Percentiles rank a stretch among this genome's conserved stretches.
Evolutionary conservation across 768 basidiomycete genomes (phyloP).

Genomic region (Botryobasidium botryosum): DNA sequence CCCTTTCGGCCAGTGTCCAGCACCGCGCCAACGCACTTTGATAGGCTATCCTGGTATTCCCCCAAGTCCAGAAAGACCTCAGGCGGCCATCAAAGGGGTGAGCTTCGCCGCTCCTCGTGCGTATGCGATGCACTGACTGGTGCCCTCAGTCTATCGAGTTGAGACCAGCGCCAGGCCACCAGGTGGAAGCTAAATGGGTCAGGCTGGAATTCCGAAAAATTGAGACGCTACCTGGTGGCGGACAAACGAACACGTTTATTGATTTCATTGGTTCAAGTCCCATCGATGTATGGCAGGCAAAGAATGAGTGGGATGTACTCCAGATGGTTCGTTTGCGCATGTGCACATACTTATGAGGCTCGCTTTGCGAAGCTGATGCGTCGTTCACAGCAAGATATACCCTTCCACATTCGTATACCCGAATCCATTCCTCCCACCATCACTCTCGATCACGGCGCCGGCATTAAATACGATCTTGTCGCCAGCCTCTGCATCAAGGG

Average conservation of each 20-base stretch:
- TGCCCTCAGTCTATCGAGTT: constrained; percentile 90
- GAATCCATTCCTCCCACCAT: constrained; percentile 82
- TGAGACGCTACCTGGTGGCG: constrained; percentile 62
- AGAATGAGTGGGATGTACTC: constrained; percentile 53
- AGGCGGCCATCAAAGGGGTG: constrained; percentile 76
- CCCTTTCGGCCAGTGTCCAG: not conserved
- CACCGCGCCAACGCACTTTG: constrained; percentile 3
- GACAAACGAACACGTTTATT: constrained; percentile 49
- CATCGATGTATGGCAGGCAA: constrained; percentile 65
- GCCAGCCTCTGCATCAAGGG: constrained; percentile 74
- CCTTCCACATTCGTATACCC: constrained; percentile 81
- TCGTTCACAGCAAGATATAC: constrained; percentile 54
- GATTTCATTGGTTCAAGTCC: constrained; percentile 74
- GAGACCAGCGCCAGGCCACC: constrained; percentile 43
- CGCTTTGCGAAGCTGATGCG: too few species aligned
- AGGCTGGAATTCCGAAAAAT: constrained; percentile 82
- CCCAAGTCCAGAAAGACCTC: constrained; percentile 55
- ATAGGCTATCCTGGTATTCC: constrained; percentile 80
- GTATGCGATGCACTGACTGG: constrained; percentile 11
- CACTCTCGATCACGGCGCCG: constrained; percentile 61
- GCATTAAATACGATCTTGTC: constrained; percentile 79
- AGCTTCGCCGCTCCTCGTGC: constrained; percentile 19
- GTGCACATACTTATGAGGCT: too few species aligned
- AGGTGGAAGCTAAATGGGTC: constrained; percentile 84
- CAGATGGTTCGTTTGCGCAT: constrained; percentile 36